Percentiles rank a stretch among this genome's conserved stretches.
Evolutionary conservation across 441 rosid genomes (phyloP).

Genomic region (Euphorbia schlechtendalii): DNA sequence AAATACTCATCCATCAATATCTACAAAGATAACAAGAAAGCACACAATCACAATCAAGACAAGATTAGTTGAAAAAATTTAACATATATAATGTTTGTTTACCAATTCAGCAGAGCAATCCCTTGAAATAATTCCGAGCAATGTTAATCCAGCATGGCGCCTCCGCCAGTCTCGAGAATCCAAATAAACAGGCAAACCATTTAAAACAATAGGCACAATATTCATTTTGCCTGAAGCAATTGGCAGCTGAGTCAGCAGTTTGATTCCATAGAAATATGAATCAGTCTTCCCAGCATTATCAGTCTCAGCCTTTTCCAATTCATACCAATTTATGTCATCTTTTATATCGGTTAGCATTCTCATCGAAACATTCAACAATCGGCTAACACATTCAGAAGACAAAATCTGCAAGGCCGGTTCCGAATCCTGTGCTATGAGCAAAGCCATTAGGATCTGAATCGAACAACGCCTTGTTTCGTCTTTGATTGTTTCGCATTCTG

Average conservation of each 20-base stretch:
- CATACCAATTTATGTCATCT: conserved; percentile 5
- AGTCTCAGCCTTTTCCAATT: conserved; percentile 2
- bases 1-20: conserved; percentile 9
- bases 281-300: conserved; percentile 4
- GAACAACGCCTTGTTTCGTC: conserved; percentile 11
- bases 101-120: conserved; percentile 15
- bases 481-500: background rate
- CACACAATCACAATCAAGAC: background rate
- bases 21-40: conserved; percentile 1
- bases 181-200: conserved; percentile 7
- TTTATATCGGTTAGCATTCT: conserved; percentile 3
- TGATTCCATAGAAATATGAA: conserved; percentile 5
- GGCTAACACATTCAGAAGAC: background rate
- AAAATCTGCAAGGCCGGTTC: background rate
- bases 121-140: conserved; percentile 15
- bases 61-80: too few species aligned
- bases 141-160: conserved; percentile 11
- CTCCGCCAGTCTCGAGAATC: conserved; percentile 3
- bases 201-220: conserved; percentile 6
- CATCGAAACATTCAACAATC: conserved; percentile 4
- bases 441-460: background rate
- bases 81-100: background rate
- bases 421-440: background rate
- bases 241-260: conserved; percentile 9
- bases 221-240: background rate